phyloP scores from a whole-genome alignment of 371 early-diverging fungal species.

The Mortierella sp. region DNA sequence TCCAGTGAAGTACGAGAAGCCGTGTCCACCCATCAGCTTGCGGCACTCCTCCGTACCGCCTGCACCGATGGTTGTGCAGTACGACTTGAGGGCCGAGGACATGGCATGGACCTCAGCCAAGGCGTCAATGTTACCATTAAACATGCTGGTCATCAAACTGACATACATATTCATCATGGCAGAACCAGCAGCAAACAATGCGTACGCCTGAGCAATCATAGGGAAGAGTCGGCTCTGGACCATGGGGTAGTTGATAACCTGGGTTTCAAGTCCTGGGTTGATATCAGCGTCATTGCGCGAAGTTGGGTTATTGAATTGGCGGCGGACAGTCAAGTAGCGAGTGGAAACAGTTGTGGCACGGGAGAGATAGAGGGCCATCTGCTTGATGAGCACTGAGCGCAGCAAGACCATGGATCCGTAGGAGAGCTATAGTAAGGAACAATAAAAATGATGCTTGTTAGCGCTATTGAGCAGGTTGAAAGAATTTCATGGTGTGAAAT shows the following conservation, averaged over 20 bases:
- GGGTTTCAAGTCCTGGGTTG: constrained; percentile 70
- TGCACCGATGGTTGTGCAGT: constrained; percentile 80
- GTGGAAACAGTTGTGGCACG: constrained; percentile 64
- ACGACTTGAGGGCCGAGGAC: constrained; percentile 84
- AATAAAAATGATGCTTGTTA: constrained; percentile 63
- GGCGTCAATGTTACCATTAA: constrained; percentile 66
- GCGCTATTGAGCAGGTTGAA: constrained; percentile 38
- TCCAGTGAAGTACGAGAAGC: constrained; percentile 82
- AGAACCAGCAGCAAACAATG: constrained; percentile 76
- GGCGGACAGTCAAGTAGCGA: constrained; percentile 66
- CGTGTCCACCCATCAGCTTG: constrained; percentile 86
- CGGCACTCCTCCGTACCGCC: constrained; percentile 81
- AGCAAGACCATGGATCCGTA: constrained; percentile 86
- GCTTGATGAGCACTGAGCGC: constrained; percentile 73
- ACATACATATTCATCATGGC: constrained; percentile 75
- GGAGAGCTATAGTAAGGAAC: constrained; percentile 71
- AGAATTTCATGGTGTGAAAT: constrained; percentile 48
- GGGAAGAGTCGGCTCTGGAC: constrained; percentile 83
- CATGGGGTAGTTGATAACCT: constrained; percentile 83
- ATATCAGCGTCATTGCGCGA: constrained; percentile 33
- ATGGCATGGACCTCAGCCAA: constrained; percentile 88
- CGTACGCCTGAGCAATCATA: constrained; percentile 78
- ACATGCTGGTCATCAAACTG: constrained; percentile 71
- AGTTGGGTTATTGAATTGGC: constrained; percentile 64
- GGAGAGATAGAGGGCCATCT: constrained; percentile 68